Percentiles rank a stretch among this genome's conserved stretches.
Evolutionary conservation across 1,284 basidiomycete genomes (phyloP).

Genomic region (Agroathelia rolfsii): DNA sequence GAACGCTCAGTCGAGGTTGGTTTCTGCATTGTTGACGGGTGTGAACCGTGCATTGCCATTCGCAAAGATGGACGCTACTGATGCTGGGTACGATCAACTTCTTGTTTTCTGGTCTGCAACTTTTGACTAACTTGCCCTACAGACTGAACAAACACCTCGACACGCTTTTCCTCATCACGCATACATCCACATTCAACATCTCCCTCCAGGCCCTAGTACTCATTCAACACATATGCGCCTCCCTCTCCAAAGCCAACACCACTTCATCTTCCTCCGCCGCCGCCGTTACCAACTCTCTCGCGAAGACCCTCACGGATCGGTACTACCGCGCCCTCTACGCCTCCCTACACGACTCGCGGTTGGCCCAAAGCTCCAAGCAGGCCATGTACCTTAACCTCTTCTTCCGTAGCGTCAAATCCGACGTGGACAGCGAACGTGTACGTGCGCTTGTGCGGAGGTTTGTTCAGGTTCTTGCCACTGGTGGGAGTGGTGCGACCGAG

Average conservation of each 20-base stretch:
- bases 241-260: conserved; percentile 29
- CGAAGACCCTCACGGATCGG: conserved; percentile 60
- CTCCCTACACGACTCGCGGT: conserved; percentile 77
- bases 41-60: conserved; percentile 95
- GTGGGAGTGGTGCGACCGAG: conserved; percentile 68
- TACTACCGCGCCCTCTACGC: conserved; percentile 91
- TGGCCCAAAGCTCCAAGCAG: conserved; percentile 84
- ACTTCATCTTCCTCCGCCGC: conserved; percentile 27
- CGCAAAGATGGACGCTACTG: conserved; percentile 60
- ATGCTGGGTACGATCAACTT: conserved; percentile 32
- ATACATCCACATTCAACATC: conserved; percentile 93
- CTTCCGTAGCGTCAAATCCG: conserved; percentile 87
- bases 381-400: conserved; percentile 96
- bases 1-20: conserved; percentile 74
- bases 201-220: conserved; percentile 90
- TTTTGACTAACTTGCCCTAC: conserved; percentile 9
- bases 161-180: conserved; percentile 92
- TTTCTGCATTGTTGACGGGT: conserved; percentile 89
- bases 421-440: conserved; percentile 55
- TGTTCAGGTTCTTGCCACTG: conserved; percentile 70
- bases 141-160: conserved; percentile 86
- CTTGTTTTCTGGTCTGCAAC: conserved; percentile 1
- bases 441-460: conserved; percentile 84
- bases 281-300: too few species aligned
- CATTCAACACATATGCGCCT: conserved; percentile 75